Evolutionary conservation across 108 stramenopile genomes (phyloP).

Genomic region (Cyclostephanos invisitatus): DNA sequence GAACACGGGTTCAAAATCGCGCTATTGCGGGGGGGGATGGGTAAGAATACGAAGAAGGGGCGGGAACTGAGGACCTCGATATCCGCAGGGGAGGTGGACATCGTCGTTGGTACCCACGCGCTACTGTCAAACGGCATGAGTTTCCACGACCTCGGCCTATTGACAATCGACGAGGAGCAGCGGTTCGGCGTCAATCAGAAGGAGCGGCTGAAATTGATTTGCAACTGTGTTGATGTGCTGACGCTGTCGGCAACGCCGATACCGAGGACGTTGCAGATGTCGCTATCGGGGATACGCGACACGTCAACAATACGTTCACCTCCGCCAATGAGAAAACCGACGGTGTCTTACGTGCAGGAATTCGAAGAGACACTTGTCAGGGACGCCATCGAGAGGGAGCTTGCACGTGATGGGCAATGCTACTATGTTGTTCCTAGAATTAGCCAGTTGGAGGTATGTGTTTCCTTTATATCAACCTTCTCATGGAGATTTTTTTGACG

Average conservation of each 20-base stretch:
- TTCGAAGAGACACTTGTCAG: conserved; percentile 63
- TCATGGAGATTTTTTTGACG: neutral
- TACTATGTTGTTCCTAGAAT: conserved; percentile 94
- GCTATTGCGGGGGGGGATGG: conserved; percentile 76
- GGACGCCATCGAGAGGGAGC: conserved; percentile 71
- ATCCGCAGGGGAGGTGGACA: conserved; percentile 61
- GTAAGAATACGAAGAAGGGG: conserved; percentile 70
- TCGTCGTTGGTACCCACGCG: conserved; percentile 95
- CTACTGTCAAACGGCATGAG: conserved; percentile 71
- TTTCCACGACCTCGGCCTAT: conserved; percentile 88
- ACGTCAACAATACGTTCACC: conserved; percentile 88
- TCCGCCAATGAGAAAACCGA: conserved; percentile 87
- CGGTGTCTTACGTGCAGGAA: conserved; percentile 76
- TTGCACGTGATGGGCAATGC: conserved; percentile 83
- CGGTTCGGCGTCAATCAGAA: conserved; percentile 97
- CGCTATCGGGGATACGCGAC: conserved; percentile 88
- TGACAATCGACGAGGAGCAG: conserved; percentile 97
- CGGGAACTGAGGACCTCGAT: conserved; percentile 70
- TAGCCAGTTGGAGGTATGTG: conserved; percentile 53
- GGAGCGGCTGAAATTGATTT: conserved; percentile 89
- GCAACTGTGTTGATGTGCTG: conserved; percentile 89
- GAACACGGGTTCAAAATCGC: conserved; percentile 61
- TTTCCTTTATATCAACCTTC: neutral
- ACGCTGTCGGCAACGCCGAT: conserved; percentile 96
- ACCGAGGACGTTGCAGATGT: conserved; percentile 94